phyloP scores from a whole-genome alignment of 2,329 filamentous ascomycete species.

The Penicillium carneum region DNA sequence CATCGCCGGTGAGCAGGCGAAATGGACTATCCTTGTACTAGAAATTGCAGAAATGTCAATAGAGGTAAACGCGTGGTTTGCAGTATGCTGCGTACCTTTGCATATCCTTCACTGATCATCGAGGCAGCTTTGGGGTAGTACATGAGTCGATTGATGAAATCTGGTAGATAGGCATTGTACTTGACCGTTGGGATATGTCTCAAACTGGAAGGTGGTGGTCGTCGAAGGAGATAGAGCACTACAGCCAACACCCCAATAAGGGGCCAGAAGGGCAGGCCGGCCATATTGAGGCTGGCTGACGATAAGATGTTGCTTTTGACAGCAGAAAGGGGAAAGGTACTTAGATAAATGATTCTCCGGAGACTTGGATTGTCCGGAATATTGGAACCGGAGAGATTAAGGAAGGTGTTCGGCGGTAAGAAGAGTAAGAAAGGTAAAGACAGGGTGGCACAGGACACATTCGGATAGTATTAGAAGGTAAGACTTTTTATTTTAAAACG shows the following conservation, averaged over 20 bases:
- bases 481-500: constrained; percentile 3
- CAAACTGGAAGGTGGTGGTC: constrained; percentile 18
- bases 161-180: constrained; percentile 32
- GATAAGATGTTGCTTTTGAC: background rate
- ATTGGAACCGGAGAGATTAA: constrained; percentile 2
- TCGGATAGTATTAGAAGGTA: constrained; percentile 29
- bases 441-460: constrained; percentile 27
- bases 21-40: constrained; percentile 41
- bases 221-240: constrained; percentile 20
- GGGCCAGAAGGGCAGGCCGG: constrained; percentile 15
- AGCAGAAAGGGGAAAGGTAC: background rate
- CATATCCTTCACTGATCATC: constrained; percentile 40
- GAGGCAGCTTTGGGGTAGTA: constrained; percentile 34
- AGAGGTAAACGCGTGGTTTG: background rate
- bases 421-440: constrained; percentile 9
- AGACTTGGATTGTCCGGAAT: constrained; percentile 6
- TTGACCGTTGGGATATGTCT: constrained; percentile 36
- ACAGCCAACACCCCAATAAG: constrained; percentile 22
- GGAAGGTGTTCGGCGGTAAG: constrained; percentile 7
- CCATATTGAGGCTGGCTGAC: constrained; percentile 14
- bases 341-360: constrained; percentile 10
- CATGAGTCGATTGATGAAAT: constrained; percentile 38
- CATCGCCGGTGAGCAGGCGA: constrained; percentile 40
- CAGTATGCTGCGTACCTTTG: constrained; percentile 27
- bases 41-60: constrained; percentile 4